Evolutionary conservation across 1,139 yeast genomes (phyloP).

Genomic region (Geotrichum australiense): DNA sequence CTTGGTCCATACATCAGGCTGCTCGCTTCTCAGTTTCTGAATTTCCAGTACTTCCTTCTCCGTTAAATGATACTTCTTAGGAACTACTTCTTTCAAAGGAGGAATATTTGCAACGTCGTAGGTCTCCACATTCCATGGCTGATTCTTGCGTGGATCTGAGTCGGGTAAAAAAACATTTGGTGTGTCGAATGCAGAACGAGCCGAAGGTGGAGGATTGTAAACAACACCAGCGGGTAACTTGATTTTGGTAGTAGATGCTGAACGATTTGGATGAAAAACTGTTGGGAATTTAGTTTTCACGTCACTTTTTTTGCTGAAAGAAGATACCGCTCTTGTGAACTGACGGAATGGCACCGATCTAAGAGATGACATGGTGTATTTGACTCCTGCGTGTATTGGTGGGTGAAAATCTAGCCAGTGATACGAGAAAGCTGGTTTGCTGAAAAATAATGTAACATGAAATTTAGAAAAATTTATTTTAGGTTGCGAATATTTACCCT

Average conservation of each 20-base stretch:
- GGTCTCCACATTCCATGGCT: slow-evolving; percentile 29
- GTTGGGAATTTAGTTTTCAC: slow-evolving; percentile 34
- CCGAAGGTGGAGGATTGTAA: slow-evolving; percentile 39
- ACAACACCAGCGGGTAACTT: slow-evolving; percentile 36
- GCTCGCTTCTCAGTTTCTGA: slow-evolving; percentile 49
- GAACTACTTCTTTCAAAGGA: slow-evolving; percentile 31
- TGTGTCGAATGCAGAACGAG: slow-evolving; percentile 54
- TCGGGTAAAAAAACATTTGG: slow-evolving; percentile 69
- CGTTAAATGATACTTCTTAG: slow-evolving; percentile 52
- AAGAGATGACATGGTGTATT: no score
- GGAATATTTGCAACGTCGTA: slow-evolving; percentile 34
- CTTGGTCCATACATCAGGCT: slow-evolving; percentile 63
- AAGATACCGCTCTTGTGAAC: slow-evolving; percentile 12
- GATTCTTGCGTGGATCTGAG: slow-evolving; percentile 47
- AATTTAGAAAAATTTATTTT: no score
- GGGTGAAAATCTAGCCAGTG: no score
- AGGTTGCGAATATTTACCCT: no score
- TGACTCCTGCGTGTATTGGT: no score
- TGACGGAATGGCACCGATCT: no score
- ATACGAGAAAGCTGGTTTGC: no score
- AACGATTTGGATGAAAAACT: slow-evolving; percentile 37
- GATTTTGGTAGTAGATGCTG: slow-evolving; percentile 38
- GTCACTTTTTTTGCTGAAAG: slow-evolving; percentile 18
- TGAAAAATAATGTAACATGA: no score
- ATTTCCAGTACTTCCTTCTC: slow-evolving; percentile 59